These are phyloP conservation scores for Cytospora chrysosperma DNA, from an alignment of 2,329 filamentous ascomycete genomes.

Conservation along the genomic window DNA sequence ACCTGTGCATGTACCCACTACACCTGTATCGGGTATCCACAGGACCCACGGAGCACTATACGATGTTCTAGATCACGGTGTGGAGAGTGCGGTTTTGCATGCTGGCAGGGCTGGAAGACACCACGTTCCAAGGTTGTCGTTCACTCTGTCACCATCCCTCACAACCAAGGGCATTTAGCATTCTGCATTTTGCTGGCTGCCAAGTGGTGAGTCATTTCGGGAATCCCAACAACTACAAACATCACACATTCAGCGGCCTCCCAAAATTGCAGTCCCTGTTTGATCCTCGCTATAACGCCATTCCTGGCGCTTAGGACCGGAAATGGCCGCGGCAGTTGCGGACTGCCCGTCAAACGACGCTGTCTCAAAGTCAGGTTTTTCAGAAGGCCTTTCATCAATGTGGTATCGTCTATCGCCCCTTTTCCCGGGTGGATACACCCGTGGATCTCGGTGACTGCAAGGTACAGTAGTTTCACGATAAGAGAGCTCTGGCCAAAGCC, in stretches of 20 bases:
- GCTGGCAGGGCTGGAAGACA: neutral
- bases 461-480: conserved; percentile 2
- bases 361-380: conserved; percentile 6
- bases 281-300: conserved; percentile 1
- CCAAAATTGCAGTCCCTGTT: conserved; percentile 9
- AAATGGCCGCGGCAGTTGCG: conserved; percentile 7
- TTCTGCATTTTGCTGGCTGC: neutral
- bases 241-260: neutral
- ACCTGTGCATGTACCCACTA: conserved; percentile 15
- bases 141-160: neutral
- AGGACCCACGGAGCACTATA: neutral
- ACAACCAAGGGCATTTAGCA: conserved; percentile 5
- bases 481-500: conserved; percentile 18
- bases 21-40: conserved; percentile 9
- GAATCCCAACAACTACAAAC: conserved; percentile 1
- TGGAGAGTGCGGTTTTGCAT: neutral
- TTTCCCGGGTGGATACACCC: conserved; percentile 13
- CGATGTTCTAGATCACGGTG: conserved; percentile 15
- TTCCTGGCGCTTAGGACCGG: conserved; percentile 12
- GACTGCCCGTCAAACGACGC: conserved; percentile 6
- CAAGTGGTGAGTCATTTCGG: conserved; percentile 6
- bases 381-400: neutral
- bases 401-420: conserved; percentile 12
- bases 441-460: neutral
- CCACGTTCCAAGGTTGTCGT: neutral